Base-by-base conservation (phyloP, 805 yeast genomes). In the Spathaspora arborariae region DNA sequence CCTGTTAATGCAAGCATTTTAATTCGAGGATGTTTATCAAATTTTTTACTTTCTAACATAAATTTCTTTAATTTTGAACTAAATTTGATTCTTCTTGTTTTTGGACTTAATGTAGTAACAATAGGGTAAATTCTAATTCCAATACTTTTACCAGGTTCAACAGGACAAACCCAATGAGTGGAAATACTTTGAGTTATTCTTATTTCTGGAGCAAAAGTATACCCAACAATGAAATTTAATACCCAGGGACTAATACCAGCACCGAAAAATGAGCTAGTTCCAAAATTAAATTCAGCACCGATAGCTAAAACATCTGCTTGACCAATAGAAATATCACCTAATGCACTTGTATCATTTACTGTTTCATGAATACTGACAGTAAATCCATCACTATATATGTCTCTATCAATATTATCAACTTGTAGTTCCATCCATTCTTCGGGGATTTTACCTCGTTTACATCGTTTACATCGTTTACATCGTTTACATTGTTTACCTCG, bases 1-100 rank as follows among this genome's bases (percentile, higher is more conserved):
- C 51, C 51, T 9, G 51, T 47, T 20, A 47, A 27, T 13, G 36
- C 40, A 19, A 45, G 41, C 20, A 44, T 24, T 13, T 30, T 30
- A 9, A 45, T 18, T 22, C 18, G 24, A 20, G 24, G 22, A 21
- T 39, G 39, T 13, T 19, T 3, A 24, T 26, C 22, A 40, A 40
- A 40, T 40, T 40, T 40, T 7, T 20, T 15, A 24, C 15, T 24
- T 15, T 40, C 21, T 20, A 40, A 9, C 8, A 40, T 13, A 40
- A 40, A 40, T 6, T 26, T 40, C 35, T 20, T 24, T 2, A 40
- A 40, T 15, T 40, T 26, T 10, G 42, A 10, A 24, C 35, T 40
- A 16, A 47, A 47, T 9, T 41, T 38, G 8, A 47, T 37, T 35
- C 18, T 22, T 37, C 37, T 44, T 2, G 36, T 33, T n/a, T 24